phyloP scores from a whole-genome alignment of 805 yeast species.

The Saccharomyces paradoxus region DNA sequence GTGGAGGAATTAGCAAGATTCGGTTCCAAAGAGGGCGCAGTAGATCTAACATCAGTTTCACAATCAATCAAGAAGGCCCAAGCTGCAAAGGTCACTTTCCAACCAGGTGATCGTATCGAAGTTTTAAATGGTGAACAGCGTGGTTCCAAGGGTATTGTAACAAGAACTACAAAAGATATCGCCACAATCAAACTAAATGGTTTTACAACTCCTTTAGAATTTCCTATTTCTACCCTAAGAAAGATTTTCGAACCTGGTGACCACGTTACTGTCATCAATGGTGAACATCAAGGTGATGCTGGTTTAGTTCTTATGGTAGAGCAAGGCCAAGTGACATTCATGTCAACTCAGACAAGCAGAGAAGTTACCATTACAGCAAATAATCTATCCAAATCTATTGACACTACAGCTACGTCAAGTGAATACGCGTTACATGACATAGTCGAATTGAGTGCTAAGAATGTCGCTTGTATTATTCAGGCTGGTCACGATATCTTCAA shows the following conservation, averaged over 20 bases:
- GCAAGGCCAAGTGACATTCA: constrained; percentile 79
- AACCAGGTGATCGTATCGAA: constrained; percentile 91
- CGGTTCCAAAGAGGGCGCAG: constrained; percentile 73
- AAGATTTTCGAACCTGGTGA: constrained; percentile 87
- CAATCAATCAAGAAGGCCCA: constrained; percentile 67
- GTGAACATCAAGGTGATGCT: constrained; percentile 87
- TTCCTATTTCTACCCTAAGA: constrained; percentile 73
- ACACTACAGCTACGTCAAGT: constrained; percentile 66
- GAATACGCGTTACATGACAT: constrained; percentile 82
- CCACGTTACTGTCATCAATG: constrained; percentile 86
- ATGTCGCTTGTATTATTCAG: constrained; percentile 81
- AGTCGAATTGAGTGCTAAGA: constrained; percentile 76
- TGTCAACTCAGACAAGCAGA: constrained; percentile 80
- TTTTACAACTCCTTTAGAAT: constrained; percentile 56
- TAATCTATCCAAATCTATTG: constrained; percentile 85
- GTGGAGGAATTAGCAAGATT: constrained; percentile 83
- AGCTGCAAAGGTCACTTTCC: constrained; percentile 54
- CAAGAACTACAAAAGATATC: constrained; percentile 54
- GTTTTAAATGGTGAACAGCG: constrained; percentile 89
- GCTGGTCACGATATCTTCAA: constrained; percentile 84
- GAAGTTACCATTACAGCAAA: constrained; percentile 91
- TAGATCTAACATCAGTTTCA: constrained; percentile 80
- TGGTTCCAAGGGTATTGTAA: constrained; percentile 75
- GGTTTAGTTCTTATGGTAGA: constrained; percentile 82
- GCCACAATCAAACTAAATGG: constrained; percentile 42